Base-by-base conservation (phyloP, 345 rosid genomes). In the Gossypium ekmanianum region DNA sequence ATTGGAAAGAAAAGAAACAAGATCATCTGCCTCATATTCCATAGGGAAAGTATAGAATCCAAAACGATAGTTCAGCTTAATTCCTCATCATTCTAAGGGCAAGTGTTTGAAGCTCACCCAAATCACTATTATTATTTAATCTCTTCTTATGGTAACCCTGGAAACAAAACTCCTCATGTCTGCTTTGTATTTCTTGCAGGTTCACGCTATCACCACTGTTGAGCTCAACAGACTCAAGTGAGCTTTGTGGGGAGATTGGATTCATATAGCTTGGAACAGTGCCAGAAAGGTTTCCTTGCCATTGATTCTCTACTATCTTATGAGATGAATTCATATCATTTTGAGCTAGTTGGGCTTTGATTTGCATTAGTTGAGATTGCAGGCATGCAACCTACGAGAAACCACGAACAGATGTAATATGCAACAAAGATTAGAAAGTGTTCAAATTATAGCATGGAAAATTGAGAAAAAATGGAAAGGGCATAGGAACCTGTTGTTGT, bases 301-400 rank as follows among this genome's bases (percentile, higher is more conserved):
- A 87, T 48, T 84, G 85, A 51, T 76, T 78, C 41, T 81, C 77
- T 14, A 68, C 43, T 52, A 11, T 29, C 61, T 18, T 75, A 16
- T 78, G 59, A 48, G 85, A 52, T 17, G 57, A 61, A 65, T 83
- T 83, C 72, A 72, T 75, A 68, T 78, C 77, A 75, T 79, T 84
- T 52, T 87, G 89, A 41, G 86, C 89, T 48, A 93, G 73, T 54
- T 88, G 94, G 72, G 94, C 88, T 82, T 89, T 91, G 79, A 82
- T 86, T 85, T 91, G 96, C 92, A 90, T 88, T 85, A 95, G 52
- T 77, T 95, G 99, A 16, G 96, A 87, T 84, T 95, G 98, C 78
- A 95, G 81, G 72, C 71, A 83, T 54, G 98, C 93, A 77, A 93
- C 97, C 99, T 91, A 26, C 65, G 18, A 29, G 7, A 61, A 73